Evolutionary conservation across 2,329 filamentous ascomycete species (phyloP), one percentile per base, ranked within the genome.

Genomic region (Stromatinia cepivora): DNA sequence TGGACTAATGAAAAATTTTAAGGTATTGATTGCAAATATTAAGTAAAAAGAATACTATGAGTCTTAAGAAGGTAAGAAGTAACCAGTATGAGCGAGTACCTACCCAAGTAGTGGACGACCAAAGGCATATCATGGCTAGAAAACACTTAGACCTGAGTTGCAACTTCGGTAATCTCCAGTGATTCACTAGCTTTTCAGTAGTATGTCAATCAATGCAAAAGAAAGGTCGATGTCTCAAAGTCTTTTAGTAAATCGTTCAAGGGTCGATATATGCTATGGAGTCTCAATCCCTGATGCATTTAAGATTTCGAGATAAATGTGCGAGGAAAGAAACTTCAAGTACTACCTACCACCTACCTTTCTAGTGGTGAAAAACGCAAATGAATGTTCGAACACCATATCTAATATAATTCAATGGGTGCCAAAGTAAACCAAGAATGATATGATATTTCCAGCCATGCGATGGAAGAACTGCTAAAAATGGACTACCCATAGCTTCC

Each of bases 401-500:
- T 7, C 46, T 25, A 17, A 50, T 11, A 20, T n/a, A 36, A 50
- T 28, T 17, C 28, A 4, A 34, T 62, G 22, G 10, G 13, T 15
- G 45, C n/a, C 45, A 50, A 10, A 34, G n/a, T 36, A 25, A 50
- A 10, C 31, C 28, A 50, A 50, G 28, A 45, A 48, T 62, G 34
- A 17, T 50, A n/a, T 62, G 28, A 50, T 50, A 17, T 36, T 62
- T 20, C 45, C n/a, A 36, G 59, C 45, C 5, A 45, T 34, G n/a
- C 20, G 25, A 63, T 39, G 17, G 25, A 39, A 50, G 31, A 52
- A 7, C 9, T 25, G 31, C 31, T 52, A 22, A 17, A 50, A 50
- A 36, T 52, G 46, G 46, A 39, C 46, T 63, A 39, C 61, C 59
- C 61, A 52, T 63, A 25, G 15, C 59, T 39, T 25, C 34, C 13